These are phyloP conservation scores for Davidsoniella eucalypti DNA, from an alignment of 2,329 filamentous ascomycete species.

Conservation along the genomic window DNA sequence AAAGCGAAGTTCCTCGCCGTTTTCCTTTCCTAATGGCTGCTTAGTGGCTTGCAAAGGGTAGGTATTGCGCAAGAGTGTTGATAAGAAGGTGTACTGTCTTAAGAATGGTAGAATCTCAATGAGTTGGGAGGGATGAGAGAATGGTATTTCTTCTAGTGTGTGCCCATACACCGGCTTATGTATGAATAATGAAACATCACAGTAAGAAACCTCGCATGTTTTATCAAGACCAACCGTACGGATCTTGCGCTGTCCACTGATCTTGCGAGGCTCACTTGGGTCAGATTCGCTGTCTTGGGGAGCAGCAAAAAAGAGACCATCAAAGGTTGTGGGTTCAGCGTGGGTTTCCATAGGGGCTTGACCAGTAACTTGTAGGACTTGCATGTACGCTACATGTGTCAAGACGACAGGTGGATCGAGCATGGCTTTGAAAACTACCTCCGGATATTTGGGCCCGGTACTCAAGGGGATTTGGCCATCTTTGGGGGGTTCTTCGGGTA, in stretches of 20 bases:
- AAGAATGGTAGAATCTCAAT: constrained; percentile 56
- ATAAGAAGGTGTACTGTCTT: constrained; percentile 59
- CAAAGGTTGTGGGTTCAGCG: constrained; percentile 34
- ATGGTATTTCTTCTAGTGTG: constrained; percentile 50
- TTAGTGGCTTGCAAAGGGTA: constrained; percentile 23
- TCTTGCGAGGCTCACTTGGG: constrained; percentile 39
- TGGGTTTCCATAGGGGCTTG: constrained; percentile 28
- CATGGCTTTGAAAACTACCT: constrained; percentile 57
- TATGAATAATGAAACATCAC: constrained; percentile 44
- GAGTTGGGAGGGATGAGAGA: constrained; percentile 63
- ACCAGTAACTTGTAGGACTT: constrained; percentile 33
- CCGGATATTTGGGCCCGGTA: constrained; percentile 45
- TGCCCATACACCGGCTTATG: constrained; percentile 59
- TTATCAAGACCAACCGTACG: constrained; percentile 6
- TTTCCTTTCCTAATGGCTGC: not conserved
- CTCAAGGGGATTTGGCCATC: constrained; percentile 21
- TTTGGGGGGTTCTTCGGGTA: constrained; percentile 26
- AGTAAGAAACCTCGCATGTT: constrained; percentile 13
- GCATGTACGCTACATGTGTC: constrained; percentile 44
- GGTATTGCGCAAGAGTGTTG: constrained; percentile 44
- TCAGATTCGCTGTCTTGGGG: constrained; percentile 32
- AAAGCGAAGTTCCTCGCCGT: constrained; percentile 3
- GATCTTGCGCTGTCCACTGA: constrained; percentile 25
- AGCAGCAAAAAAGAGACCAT: constrained; percentile 40
- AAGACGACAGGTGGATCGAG: constrained; percentile 61